phyloP scores from a whole-genome alignment of 2,329 filamentous ascomycete species.

The Ophiostoma fasciatum region DNA sequence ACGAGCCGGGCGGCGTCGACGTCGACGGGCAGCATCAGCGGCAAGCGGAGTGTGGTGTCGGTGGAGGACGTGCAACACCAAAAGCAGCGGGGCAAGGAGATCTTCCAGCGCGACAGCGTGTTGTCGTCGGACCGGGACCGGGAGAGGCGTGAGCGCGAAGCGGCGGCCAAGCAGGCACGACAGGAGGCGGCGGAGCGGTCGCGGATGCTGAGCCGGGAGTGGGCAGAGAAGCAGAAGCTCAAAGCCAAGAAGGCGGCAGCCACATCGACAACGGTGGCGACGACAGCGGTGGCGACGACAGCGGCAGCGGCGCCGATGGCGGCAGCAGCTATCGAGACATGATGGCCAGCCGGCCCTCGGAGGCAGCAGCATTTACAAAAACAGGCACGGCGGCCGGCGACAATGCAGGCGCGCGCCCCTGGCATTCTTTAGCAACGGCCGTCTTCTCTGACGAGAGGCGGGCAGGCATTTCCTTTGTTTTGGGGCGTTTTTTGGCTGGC shows the following conservation, averaged over 20 bases:
- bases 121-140: constrained; percentile 31
- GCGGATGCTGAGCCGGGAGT: constrained; percentile 42
- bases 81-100: constrained; percentile 36
- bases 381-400: too few relatives aligned
- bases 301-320: too few relatives aligned
- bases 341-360: too few relatives aligned
- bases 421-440: background rate
- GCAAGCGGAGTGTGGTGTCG: constrained; percentile 34
- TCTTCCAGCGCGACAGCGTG: constrained; percentile 37
- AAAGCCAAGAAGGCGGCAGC: constrained; percentile 7
- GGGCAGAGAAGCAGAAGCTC: constrained; percentile 32
- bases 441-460: too few relatives aligned
- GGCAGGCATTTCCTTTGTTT: constrained; percentile 1
- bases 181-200: constrained; percentile 47
- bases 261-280: too few relatives aligned
- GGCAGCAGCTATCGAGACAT: too few relatives aligned
- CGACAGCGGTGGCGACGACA: too few relatives aligned
- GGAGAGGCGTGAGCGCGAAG: constrained; percentile 39
- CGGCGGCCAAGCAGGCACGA: constrained; percentile 36
- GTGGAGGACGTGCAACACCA: constrained; percentile 35
- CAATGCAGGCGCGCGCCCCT: background rate
- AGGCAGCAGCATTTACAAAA: too few relatives aligned
- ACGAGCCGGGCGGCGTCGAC: constrained; percentile 27
- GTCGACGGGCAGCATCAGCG: constrained; percentile 28
- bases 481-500: background rate